Evolutionary conservation across 768 basidiomycete species (phyloP), one percentile per base, ranked within the genome.

Genomic region (Paxillus ammoniavirescens): DNA sequence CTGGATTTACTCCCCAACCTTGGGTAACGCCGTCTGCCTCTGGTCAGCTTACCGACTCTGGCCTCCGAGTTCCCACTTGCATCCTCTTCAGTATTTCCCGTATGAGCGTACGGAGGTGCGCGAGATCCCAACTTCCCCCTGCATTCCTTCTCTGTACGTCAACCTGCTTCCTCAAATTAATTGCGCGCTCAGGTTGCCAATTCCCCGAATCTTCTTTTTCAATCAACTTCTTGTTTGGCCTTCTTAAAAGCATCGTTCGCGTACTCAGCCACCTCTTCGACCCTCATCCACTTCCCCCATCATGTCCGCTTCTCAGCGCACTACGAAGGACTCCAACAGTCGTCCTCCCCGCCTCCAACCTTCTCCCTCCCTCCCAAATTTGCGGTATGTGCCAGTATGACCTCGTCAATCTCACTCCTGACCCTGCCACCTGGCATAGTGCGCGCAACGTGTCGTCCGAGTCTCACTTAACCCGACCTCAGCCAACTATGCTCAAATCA

Each of bases 321-420:
- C 48, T 41, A 47, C 57, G 23, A 59, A 54, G 57, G 66, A 61
- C 44, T 33, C 53, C 47, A 47, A 23, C 47, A 40, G 55, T 28
- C 75, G 75, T 57, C 78, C 78, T 45, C 75, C 77, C 15, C 79
- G 80, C 42, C 73, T 84, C 36, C 82, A 82, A 50, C 81, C 82
- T 49, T 83, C 85, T 5, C 85, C 86, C 8, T 88, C 87, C 12
- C 75, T 87, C 60, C 87, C 87, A 8, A 87, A 87, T 65, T 75
- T 88, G 57, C 81, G 84, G 85, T 85, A 45, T 53, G 75, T 65
- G 35, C 38, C 5, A 9, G 10, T 14, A 26, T 54, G 10, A 17
- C 14, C 3, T 42, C 47, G 7, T 35, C 1, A 42, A 13, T 47
- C 23, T 18, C 0, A 31, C 46, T 56, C 44, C 53, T 55, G 35